A percentile compares a stretch with the other conserved stretches of the same genome.
These are phyloP conservation scores for Citrus australasica DNA, from an alignment of 345 rosid genomes.

Conservation along the genomic window DNA sequence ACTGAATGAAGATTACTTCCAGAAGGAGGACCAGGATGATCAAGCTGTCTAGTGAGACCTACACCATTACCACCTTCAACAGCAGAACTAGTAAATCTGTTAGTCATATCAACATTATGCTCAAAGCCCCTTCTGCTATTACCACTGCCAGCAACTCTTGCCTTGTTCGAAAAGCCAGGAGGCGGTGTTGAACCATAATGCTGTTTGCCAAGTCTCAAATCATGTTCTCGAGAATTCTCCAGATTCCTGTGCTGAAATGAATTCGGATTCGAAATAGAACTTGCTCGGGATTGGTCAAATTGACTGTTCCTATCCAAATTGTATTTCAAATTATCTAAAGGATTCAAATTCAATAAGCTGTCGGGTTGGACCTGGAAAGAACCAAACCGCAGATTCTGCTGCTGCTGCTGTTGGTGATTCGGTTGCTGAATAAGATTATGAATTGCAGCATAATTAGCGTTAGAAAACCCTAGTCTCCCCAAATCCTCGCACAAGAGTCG, in stretches of 20 bases:
- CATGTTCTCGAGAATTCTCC: constrained; percentile 24
- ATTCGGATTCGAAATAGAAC: constrained; percentile 22
- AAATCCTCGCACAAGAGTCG: constrained; percentile 35
- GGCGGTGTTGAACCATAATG: constrained; percentile 35
- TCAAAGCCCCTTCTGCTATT: constrained; percentile 31
- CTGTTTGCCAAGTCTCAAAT: constrained; percentile 38
- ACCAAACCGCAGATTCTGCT: constrained; percentile 55
- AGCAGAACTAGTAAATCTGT: constrained; percentile 14
- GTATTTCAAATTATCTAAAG: constrained; percentile 25
- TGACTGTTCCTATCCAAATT: constrained; percentile 33
- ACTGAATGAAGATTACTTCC: constrained; percentile 55
- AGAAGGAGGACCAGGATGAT: constrained; percentile 57
- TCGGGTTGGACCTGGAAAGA: constrained; percentile 44
- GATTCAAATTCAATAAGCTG: constrained; percentile 27
- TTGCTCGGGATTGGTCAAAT: constrained; percentile 24
- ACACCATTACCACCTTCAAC: constrained; percentile 21
- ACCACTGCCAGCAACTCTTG: constrained; percentile 30
- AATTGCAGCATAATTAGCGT: constrained; percentile 19
- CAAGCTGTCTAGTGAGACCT: constrained; percentile 51
- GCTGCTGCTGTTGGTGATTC: constrained; percentile 27
- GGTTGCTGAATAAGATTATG: constrained; percentile 35
- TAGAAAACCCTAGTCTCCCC: constrained; percentile 43
- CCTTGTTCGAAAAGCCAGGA: constrained; percentile 43
- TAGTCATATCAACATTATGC: constrained; percentile 26
- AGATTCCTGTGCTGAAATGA: constrained; percentile 28